Percentiles rank a stretch among this genome's conserved stretches.
Conservation (phyloP, 148 eudicot genomes). For the Rheum nobile region DNA sequence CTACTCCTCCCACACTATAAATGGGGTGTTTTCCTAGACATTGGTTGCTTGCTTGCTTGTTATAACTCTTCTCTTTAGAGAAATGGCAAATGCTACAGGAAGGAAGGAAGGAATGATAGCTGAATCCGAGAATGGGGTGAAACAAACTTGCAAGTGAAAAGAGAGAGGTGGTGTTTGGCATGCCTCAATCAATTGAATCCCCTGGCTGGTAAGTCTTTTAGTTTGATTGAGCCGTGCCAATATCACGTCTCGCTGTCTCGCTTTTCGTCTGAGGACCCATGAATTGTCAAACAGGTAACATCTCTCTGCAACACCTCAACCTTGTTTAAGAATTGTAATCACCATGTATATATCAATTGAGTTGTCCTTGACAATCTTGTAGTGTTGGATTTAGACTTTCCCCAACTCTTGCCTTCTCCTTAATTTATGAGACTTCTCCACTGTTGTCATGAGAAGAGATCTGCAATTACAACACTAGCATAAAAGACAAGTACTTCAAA, state of each 20-base stretch:
- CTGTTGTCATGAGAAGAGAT: too few relatives aligned
- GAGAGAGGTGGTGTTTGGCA: slow-evolving; percentile 50
- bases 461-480: too few relatives aligned
- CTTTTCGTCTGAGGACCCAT: not conserved
- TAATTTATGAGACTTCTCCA: too few relatives aligned
- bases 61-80: not conserved
- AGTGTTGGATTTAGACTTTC: too few relatives aligned
- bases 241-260: slow-evolving; percentile 22
- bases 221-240: slow-evolving; percentile 95
- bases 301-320: not conserved
- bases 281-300: not conserved
- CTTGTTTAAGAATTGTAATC: not conserved
- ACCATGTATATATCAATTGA: too few relatives aligned
- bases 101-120: too few relatives aligned
- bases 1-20: not conserved
- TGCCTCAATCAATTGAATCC: slow-evolving; percentile 51
- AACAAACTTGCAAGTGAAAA: not conserved
- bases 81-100: too few relatives aligned
- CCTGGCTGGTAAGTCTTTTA: not conserved
- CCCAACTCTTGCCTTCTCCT: too few relatives aligned
- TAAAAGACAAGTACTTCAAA: too few relatives aligned
- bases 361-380: too few relatives aligned
- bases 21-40: not conserved
- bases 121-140: too few relatives aligned
- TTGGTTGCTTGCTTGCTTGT: not conserved